Conservation (phyloP, 306 rosid genomes). For the Boehmeria nivea region DNA sequence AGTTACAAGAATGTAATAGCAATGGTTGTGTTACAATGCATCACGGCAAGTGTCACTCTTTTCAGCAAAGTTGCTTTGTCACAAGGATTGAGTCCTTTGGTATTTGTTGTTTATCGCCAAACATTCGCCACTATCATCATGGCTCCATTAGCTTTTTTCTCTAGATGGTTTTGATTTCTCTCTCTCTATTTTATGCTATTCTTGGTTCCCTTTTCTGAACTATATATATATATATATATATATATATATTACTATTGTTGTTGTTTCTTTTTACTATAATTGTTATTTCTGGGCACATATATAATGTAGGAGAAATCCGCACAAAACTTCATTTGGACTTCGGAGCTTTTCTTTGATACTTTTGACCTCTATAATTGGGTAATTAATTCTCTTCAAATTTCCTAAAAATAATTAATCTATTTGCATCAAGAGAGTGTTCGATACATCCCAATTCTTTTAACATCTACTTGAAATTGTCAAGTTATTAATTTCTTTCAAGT, state of each 20-base stretch:
- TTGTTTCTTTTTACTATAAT: no score
- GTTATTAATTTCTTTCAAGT: no score
- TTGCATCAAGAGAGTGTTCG: no score
- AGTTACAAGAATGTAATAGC: not conserved
- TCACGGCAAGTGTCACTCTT: not conserved
- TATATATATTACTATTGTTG: not conserved
- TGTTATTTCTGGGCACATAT: not conserved
- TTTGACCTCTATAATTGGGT: conserved; percentile 4
- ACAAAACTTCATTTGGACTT: not conserved
- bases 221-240: no score
- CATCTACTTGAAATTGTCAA: no score
- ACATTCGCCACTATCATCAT: not conserved
- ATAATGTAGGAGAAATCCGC: not conserved
- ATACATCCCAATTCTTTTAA: no score
- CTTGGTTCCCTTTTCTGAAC: not conserved
- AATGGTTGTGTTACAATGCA: conserved; percentile 1
- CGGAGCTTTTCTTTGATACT: conserved; percentile 5
- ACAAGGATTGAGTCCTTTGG: conserved; percentile 9
- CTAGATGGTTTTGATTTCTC: not conserved
- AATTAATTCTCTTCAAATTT: no score
- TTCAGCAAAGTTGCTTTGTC: conserved; percentile 7
- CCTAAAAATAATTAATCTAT: no score
- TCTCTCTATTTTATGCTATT: not conserved
- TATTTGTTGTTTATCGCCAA: conserved; percentile 5
- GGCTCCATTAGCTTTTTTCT: not conserved